Base-by-base conservation (phyloP, 2,329 filamentous ascomycete species). In the Leptoxyphium fumago region DNA sequence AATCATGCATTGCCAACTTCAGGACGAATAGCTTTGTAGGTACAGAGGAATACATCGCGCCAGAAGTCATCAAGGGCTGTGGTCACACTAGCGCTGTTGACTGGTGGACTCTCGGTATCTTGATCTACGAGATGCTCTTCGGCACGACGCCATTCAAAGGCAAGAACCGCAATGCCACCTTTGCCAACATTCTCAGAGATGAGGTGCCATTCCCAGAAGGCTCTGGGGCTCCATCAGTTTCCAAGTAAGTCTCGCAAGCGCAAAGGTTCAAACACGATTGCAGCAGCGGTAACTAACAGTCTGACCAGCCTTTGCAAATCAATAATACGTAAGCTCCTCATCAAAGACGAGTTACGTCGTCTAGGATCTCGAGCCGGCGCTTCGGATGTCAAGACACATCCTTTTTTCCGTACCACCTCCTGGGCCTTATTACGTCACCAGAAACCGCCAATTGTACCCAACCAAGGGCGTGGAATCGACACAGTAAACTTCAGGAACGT, bases 61-160 rank as follows among this genome's bases (percentile, higher is more conserved):
- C 91, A 2, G 91, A 98, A 64, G 91, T 98, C 30, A 98, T 98
- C 62, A 96, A 96, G 67, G 91, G 91, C 34, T 95, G 89, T 59
- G 91, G 91, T 18, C 91, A 98, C 65, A 98, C 91, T 7, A 96
- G 89, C 60, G 91, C 91, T 11, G 91, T 98, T 11, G 91, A 98
- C 64, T 98, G 91, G 91, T 98, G 91, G 91, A 98, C 91, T 0
- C 66, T 98, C 43, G 91, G 91, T 15, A 96, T 98, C 53, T 67
- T 98, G 58, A 87, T 98, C 45, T 98, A 96, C 63, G 91, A 98
- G 65, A 98, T 98, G 91, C 73, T 98, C 30, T 98, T 89, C 67
- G 91, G 91, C 44, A 98, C 89, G 0, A 98, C 91, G 0, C 91
- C 91, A 1, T 98, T 98, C 74, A 98, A 98, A 71, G 91, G 91